Conservation (phyloP, 139 green algal genomes). For the Yamagishiella unicocca region DNA sequence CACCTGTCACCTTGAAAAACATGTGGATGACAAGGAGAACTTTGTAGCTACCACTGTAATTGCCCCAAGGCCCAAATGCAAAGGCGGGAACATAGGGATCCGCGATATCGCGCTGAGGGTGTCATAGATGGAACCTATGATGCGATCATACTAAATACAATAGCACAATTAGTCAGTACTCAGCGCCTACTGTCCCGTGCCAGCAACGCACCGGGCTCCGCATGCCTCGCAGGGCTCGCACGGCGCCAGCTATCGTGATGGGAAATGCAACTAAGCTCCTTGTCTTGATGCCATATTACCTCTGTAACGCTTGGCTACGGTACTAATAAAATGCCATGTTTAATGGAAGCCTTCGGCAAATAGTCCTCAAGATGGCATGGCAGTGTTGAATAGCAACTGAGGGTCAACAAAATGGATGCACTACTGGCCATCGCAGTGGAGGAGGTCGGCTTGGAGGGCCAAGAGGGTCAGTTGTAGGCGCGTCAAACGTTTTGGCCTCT, state of each 20-base stretch:
- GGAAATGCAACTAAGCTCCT: neutral
- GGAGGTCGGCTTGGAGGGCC: constrained; percentile 23
- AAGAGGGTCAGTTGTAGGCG: constrained; percentile 22
- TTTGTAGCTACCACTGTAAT: too few relatives aligned
- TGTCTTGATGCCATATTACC: neutral
- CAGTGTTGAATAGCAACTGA: neutral
- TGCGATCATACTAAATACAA: too few relatives aligned
- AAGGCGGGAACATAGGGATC: too few relatives aligned
- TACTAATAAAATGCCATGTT: neutral
- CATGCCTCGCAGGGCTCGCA: neutral
- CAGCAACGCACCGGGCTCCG: too few relatives aligned
- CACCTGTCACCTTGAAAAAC: too few relatives aligned
- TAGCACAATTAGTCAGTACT: too few relatives aligned
- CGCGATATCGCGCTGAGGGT: too few relatives aligned
- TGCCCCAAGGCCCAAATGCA: too few relatives aligned
- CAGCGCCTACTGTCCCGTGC: too few relatives aligned
- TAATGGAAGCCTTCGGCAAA: neutral
- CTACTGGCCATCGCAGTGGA: constrained; percentile 19
- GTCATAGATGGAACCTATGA: too few relatives aligned
- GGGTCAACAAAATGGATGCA: neutral
- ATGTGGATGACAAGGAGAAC: too few relatives aligned
- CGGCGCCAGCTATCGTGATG: neutral
- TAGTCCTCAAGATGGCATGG: neutral
- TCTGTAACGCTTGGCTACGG: neutral
- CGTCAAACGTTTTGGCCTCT: too few relatives aligned